Evolutionary conservation across 495 filamentous ascomycete genomes (phyloP).

Genomic region (Gamarada debralockiae): DNA sequence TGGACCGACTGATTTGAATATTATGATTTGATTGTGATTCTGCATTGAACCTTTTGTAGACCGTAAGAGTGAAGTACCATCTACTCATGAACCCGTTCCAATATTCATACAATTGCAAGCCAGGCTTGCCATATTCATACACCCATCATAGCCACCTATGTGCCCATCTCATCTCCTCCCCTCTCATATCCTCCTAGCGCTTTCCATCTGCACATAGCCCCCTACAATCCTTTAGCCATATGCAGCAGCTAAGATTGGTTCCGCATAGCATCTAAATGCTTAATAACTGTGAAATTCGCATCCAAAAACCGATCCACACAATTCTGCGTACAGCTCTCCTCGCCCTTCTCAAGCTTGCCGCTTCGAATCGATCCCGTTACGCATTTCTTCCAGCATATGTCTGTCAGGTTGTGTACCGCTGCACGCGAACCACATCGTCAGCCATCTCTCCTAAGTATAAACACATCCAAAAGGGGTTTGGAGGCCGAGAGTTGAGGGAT

Average conservation of each 20-base stretch:
- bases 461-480: no score
- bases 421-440: not conserved
- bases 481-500: no score
- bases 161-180: not conserved
- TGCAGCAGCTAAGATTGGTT: slow-evolving; percentile 14
- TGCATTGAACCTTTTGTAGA: not conserved
- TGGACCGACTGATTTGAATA: not conserved
- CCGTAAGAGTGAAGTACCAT: slow-evolving; percentile 15
- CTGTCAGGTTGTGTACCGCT: slow-evolving; percentile 81
- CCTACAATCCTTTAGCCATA: not conserved
- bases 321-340: slow-evolving; percentile 81
- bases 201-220: not conserved
- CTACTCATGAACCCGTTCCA: not conserved
- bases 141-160: not conserved
- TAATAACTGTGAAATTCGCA: slow-evolving; percentile 72
- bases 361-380: slow-evolving; percentile 59
- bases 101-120: not conserved
- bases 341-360: slow-evolving; percentile 63
- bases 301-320: slow-evolving; percentile 95
- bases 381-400: slow-evolving; percentile 93
- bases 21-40: not conserved
- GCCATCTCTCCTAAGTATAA: no score
- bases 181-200: no score
- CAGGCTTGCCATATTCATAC: not conserved
- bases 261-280: slow-evolving; percentile 69